phyloP scores from a whole-genome alignment of 2,329 filamentous ascomycete genomes.

The Leptodontidium sp. region DNA sequence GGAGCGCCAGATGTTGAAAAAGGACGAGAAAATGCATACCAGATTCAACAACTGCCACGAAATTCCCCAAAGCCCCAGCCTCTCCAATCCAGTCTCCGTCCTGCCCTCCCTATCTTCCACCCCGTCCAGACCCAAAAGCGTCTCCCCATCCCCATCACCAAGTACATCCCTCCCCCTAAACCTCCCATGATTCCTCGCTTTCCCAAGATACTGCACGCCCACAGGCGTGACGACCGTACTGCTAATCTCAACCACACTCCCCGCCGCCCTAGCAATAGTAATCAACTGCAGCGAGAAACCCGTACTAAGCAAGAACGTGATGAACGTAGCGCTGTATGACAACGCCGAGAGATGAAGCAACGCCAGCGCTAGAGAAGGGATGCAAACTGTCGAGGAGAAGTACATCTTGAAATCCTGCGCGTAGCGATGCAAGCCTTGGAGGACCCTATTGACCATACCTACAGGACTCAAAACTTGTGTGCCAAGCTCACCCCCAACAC shows the following conservation, averaged over 20 bases:
- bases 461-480: background rate
- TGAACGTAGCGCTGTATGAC: constrained; percentile 62
- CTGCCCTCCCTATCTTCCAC: constrained; percentile 31
- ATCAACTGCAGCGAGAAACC: constrained; percentile 58
- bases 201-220: constrained; percentile 52
- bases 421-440: constrained; percentile 37
- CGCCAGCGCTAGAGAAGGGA: constrained; percentile 58
- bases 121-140: constrained; percentile 25
- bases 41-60: constrained; percentile 52
- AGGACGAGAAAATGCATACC: constrained; percentile 41
- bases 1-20: background rate
- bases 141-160: constrained; percentile 38
- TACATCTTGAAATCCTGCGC: constrained; percentile 49
- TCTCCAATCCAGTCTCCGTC: constrained; percentile 48
- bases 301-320: constrained; percentile 60
- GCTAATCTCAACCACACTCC: constrained; percentile 60
- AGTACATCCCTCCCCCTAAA: constrained; percentile 32
- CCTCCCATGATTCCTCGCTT: constrained; percentile 43
- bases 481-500: background rate
- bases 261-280: constrained; percentile 55
- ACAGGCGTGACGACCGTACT: constrained; percentile 61
- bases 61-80: constrained; percentile 53
- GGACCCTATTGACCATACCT: constrained; percentile 1
- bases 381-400: constrained; percentile 50
- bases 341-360: constrained; percentile 63